phyloP scores from a whole-genome alignment of 2,329 filamentous ascomycete species.

The Trichoderma sp. region DNA sequence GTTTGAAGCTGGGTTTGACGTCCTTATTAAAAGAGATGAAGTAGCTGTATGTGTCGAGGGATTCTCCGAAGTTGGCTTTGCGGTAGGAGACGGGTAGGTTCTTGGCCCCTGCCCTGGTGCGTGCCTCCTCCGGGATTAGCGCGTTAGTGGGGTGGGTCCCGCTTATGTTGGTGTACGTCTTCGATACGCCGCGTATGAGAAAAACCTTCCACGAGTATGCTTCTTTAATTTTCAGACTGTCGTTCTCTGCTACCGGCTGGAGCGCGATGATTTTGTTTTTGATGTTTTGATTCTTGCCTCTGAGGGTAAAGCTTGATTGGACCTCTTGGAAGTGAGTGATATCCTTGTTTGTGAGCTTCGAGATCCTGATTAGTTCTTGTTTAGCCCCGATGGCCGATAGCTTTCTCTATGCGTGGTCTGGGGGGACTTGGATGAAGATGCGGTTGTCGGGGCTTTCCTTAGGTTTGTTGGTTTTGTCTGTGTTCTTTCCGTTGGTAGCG shows the following conservation, averaged over 20 bases:
- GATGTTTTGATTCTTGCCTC: background rate
- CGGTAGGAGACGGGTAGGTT: background rate
- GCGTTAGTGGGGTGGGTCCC: background rate
- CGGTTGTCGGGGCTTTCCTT: background rate
- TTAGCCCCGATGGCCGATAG: background rate
- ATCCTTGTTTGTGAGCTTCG: background rate
- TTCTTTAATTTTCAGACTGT: background rate
- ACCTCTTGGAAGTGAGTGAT: background rate
- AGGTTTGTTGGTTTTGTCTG: background rate
- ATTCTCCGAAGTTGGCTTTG: background rate
- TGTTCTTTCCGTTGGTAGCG: background rate
- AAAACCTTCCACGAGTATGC: background rate
- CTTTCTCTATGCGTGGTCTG: background rate
- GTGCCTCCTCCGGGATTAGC: background rate
- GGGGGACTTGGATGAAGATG: background rate
- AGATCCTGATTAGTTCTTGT: background rate
- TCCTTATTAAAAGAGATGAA: background rate
- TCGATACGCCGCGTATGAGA: background rate
- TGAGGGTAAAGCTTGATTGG: background rate
- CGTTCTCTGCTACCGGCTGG: background rate
- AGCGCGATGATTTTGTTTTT: background rate
- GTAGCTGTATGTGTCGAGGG: background rate
- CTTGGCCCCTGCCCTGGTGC: background rate
- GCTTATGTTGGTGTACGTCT: background rate
- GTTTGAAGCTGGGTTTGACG: background rate